Evolutionary conservation across 164 flowering plant species (phyloP).

Genomic region (Aristolochia californica): DNA sequence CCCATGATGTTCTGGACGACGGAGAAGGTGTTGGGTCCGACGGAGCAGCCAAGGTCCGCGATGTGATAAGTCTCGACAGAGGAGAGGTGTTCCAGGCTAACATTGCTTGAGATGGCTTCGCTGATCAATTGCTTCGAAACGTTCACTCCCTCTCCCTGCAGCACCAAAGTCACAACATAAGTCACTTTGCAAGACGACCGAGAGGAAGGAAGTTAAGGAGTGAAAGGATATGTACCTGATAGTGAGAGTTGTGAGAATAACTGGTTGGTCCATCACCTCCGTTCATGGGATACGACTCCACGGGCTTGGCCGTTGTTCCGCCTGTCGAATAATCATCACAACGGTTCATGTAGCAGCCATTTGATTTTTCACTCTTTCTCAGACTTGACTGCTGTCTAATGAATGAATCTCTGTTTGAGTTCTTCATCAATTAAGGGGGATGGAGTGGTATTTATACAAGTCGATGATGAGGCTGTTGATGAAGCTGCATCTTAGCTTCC

Average conservation of each 20-base stretch:
- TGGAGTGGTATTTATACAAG: too few species aligned
- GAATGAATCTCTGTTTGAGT: too few species aligned
- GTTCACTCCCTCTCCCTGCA: neutral
- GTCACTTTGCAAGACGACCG: neutral
- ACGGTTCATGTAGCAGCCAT: neutral
- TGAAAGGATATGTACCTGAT: constrained; percentile 14
- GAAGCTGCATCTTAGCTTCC: too few species aligned
- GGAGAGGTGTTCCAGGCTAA: neutral
- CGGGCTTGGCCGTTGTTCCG: neutral
- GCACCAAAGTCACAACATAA: constrained; percentile 8
- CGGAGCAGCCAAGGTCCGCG: constrained; percentile 19
- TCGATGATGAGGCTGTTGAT: too few species aligned
- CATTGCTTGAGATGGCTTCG: neutral
- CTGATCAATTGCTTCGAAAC: neutral
- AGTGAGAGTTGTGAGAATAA: constrained; percentile 7
- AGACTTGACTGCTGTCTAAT: too few species aligned
- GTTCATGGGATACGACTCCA: constrained; percentile 4
- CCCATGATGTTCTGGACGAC: constrained; percentile 6
- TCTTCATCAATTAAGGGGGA: too few species aligned
- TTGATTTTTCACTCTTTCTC: neutral
- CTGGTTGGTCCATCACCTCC: constrained; percentile 12
- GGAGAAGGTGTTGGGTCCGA: constrained; percentile 16
- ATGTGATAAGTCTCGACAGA: neutral
- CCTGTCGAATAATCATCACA: neutral
- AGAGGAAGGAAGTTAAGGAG: neutral